Conservation (phyloP, 495 filamentous ascomycete species). For the Margaritispora aquatica region DNA sequence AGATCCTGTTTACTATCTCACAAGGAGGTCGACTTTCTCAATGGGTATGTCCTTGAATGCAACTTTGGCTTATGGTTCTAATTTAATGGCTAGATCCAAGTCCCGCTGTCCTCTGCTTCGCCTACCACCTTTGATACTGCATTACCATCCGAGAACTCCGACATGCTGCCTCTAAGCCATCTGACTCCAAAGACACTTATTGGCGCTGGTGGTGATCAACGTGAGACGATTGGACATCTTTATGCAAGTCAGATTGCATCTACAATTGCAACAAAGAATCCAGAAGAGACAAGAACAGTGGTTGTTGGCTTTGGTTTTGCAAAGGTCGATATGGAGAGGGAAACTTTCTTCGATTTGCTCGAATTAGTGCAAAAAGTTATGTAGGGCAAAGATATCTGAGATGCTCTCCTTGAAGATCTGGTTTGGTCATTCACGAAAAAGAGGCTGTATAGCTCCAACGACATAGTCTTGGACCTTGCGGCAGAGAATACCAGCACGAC, state of each 20-base stretch:
- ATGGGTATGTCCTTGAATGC: slow-evolving; percentile 65
- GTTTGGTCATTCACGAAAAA: too few species aligned
- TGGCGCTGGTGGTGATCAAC: slow-evolving; percentile 71
- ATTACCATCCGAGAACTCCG: slow-evolving; percentile 42
- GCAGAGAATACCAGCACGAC: neutral
- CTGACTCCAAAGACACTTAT: slow-evolving; percentile 85
- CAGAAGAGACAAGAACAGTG: slow-evolving; percentile 71
- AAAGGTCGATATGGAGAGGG: slow-evolving; percentile 52
- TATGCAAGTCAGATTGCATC: slow-evolving; percentile 85
- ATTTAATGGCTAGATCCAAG: slow-evolving; percentile 62
- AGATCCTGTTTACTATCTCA: slow-evolving; percentile 84
- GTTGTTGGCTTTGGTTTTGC: slow-evolving; percentile 77
- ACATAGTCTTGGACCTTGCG: neutral
- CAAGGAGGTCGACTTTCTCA: slow-evolving; percentile 83
- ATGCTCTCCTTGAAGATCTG: neutral
- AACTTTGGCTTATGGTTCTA: too few species aligned
- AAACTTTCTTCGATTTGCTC: slow-evolving; percentile 76
- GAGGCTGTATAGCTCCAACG: too few species aligned
- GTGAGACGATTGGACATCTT: slow-evolving; percentile 80
- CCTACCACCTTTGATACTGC: slow-evolving; percentile 49
- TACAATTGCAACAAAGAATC: slow-evolving; percentile 61
- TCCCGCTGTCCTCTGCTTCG: slow-evolving; percentile 67
- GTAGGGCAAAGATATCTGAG: slow-evolving; percentile 15
- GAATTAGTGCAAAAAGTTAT: slow-evolving; percentile 66
- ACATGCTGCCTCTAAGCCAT: slow-evolving; percentile 67